Conservation (phyloP, 2,329 filamentous ascomycete genomes). For the Fonsecaea pedrosoi region DNA sequence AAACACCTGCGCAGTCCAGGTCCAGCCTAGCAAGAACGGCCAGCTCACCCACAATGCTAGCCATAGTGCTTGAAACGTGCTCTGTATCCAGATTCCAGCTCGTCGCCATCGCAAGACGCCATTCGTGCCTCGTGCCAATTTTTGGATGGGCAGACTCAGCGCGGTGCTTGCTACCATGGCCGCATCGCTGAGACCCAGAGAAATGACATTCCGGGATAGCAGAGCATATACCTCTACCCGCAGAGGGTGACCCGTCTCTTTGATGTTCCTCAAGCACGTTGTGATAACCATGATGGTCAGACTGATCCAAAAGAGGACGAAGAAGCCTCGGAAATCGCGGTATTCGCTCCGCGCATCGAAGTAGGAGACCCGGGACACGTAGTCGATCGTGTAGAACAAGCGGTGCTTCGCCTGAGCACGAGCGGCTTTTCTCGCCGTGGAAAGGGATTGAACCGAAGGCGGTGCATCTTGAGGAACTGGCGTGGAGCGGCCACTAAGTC, state of each 20-base stretch:
- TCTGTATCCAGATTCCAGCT: slow-evolving; percentile 82
- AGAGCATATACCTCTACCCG: slow-evolving; percentile 85
- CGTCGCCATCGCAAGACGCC: slow-evolving; percentile 72
- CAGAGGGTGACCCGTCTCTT: slow-evolving; percentile 88
- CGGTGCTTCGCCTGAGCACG: slow-evolving; percentile 81
- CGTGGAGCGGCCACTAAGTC: slow-evolving; percentile 75
- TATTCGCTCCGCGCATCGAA: slow-evolving; percentile 94
- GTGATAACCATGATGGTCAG: slow-evolving; percentile 97
- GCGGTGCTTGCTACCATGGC: slow-evolving; percentile 81
- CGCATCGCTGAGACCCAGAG: slow-evolving; percentile 81
- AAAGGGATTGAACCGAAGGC: slow-evolving; percentile 87
- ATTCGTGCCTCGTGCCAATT: slow-evolving; percentile 64
- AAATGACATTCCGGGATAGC: slow-evolving; percentile 87
- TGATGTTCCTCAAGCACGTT: slow-evolving; percentile 88
- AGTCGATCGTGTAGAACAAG: slow-evolving; percentile 92
- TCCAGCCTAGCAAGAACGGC: slow-evolving; percentile 87
- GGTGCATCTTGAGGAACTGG: slow-evolving; percentile 87
- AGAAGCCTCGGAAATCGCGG: slow-evolving; percentile 95
- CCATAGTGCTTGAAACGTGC: slow-evolving; percentile 80
- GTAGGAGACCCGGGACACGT: slow-evolving; percentile 87
- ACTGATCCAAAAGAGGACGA: slow-evolving; percentile 97
- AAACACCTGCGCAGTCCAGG: slow-evolving; percentile 97
- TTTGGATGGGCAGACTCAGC: slow-evolving; percentile 75
- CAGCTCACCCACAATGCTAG: slow-evolving; percentile 80
- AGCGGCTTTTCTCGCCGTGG: slow-evolving; percentile 80